Evolutionary conservation across 2,329 filamentous ascomycete genomes (phyloP), one percentile per base, ranked within the genome.

Genomic region (Colletotrichum sp.): DNA sequence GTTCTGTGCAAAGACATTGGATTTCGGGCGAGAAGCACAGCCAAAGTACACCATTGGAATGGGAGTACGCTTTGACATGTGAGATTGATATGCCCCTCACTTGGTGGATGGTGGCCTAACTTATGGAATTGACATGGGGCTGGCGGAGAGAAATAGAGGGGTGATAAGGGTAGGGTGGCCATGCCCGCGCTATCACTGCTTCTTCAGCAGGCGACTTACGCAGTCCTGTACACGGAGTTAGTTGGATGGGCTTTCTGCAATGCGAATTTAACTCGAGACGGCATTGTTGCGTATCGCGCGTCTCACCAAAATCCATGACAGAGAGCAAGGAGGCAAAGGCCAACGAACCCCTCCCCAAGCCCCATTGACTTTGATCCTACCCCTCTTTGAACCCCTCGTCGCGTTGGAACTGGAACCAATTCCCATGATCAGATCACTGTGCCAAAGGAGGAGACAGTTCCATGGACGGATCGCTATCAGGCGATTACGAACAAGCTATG

Each of bases 281-380:
- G 32, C 13, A 65, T 30, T 32, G 48, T 43, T 74, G 71, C 66
- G 71, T 74, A 65, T 65, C 66, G 58, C 71, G 71, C 71, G 71
- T 66, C 52, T 61, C 36, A 39, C 22, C 36, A 61, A 66, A 52
- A 66, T 70, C 58, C 30, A 25, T 62, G 36, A 22, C 65, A 30
- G 56, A 52, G n/a, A 39, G 36, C 43, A 34, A 28, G 66, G 52
- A 62, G 16, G 48, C 18, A 22, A 10, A 28, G 25, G 36, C 36
- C 43, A 36, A 69, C 16, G 32, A 18, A 39, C 55, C 30, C 6
- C n/a, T 32, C 60, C 13, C 22, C 32, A 30, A 18, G 60, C 18
- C 9, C 36, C 55, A n/a, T 43, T 36, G 43, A 64, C 30, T 22
- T 61, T 68, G 64, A 36, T 36, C 34, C 43, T 36, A 36, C 56